phyloP scores from a whole-genome alignment of 2,329 filamentous ascomycete species.

The Emergomyces orientalis region DNA sequence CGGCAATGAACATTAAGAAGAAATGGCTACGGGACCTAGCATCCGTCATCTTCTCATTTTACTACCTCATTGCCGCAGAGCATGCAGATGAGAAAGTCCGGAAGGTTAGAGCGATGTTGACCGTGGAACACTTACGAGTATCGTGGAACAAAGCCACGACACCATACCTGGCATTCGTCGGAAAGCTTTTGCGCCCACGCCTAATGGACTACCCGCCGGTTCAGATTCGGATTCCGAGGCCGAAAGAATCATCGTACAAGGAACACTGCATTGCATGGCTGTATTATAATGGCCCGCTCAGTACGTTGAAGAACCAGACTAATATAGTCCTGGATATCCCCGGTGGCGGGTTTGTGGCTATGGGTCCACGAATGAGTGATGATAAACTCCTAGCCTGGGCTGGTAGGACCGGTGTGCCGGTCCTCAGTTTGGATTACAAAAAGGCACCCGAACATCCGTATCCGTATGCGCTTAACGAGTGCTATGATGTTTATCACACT shows the following conservation, averaged over 20 bases:
- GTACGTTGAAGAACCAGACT: constrained; percentile 64
- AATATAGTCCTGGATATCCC: constrained; percentile 82
- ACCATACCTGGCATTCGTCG: constrained; percentile 69
- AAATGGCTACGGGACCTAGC: constrained; percentile 75
- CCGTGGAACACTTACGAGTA: constrained; percentile 80
- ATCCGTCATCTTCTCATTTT: constrained; percentile 74
- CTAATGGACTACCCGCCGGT: constrained; percentile 74
- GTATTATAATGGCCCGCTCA: constrained; percentile 83
- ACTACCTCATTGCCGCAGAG: constrained; percentile 88
- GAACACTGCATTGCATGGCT: constrained; percentile 81
- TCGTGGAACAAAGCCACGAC: constrained; percentile 94
- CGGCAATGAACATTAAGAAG: constrained; percentile 79
- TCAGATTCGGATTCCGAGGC: constrained; percentile 73
- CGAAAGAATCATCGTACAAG: constrained; percentile 67
- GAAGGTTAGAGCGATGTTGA: constrained; percentile 76
- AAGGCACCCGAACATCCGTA: constrained; percentile 81
- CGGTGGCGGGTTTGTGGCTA: constrained; percentile 90
- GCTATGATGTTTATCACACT: constrained; percentile 73
- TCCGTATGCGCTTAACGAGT: constrained; percentile 77
- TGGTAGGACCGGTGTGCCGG: constrained; percentile 73
- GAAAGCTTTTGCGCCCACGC: constrained; percentile 63
- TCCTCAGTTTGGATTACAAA: constrained; percentile 83
- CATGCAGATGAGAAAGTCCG: constrained; percentile 94
- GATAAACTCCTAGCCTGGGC: constrained; percentile 93
- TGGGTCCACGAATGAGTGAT: constrained; percentile 89